Evolutionary conservation across 2,329 filamentous ascomycete genomes (phyloP), one percentile per base, ranked within the genome.

Genomic region (Nemania bipapillata): DNA sequence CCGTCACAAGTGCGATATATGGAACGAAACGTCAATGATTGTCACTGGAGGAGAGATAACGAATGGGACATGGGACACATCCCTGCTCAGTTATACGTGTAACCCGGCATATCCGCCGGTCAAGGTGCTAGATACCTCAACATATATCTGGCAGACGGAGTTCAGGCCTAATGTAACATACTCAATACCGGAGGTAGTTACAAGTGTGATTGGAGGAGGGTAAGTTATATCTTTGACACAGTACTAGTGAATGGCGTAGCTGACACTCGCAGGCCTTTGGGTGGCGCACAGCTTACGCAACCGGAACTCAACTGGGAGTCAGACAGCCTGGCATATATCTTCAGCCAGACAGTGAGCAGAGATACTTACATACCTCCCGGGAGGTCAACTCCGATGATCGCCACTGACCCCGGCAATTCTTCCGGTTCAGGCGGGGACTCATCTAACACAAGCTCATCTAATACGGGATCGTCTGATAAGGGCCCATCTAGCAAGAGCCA

Each of bases 61-160:
- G 22, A 55, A 54, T 7, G 9, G 12, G 2, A 32, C 22, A 4
- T 28, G 37, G 7, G 37, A 49, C 9, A 40, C 22, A 6, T 7
- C 11, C 30, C 52, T 20, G 58, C 66, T 45, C 26, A 55, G 15
- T 11, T 22, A 5, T 11, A 50, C 9, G 11, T 73, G 70, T 20
- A 72, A 73, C 12, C 47, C 57, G 11, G 52, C 54, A 5, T 72
- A 73, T 12, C 71, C 68, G n/a, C 71, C 70, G 1, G 49, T 72
- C 24, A 73, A 66, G 35, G 66, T 69, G 5, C 15, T 73, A 6
- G 70, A 73, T 26, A 71, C 70, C 17, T 73, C 71, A 17, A 66
- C 63, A 0, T 73, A 72, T 49, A 60, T 32, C 9, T 73, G 71
- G 70, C 66, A 61, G 22, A 61, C 57, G 1, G 42, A 68, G 32